Conservation (phyloP, 73 alveolate species). For the Paramecium pentaurelia region DNA sequence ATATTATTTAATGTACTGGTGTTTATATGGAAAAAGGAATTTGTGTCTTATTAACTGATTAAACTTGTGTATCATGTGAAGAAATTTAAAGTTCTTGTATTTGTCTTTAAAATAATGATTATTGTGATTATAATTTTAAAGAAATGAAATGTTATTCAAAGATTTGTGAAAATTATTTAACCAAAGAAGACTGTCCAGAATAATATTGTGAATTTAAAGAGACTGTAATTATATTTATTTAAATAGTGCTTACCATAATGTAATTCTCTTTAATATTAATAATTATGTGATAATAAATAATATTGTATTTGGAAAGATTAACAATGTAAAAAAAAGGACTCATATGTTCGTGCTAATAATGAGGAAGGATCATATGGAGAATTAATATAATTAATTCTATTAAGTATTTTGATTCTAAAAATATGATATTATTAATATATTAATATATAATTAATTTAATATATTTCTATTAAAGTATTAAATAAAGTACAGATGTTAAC, state of each 20-base stretch:
- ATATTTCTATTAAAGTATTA: too few relatives aligned
- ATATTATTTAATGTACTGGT: neutral
- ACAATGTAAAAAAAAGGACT: neutral
- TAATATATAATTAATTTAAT: too few relatives aligned
- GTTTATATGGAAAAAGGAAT: neutral
- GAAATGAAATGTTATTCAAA: neutral
- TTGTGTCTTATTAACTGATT: neutral
- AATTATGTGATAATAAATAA: neutral
- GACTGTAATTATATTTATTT: neutral
- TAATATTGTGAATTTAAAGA: neutral
- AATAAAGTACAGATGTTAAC: neutral
- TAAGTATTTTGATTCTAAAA: neutral
- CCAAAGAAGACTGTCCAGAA: neutral
- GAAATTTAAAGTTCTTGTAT: neutral
- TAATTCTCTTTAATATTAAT: neutral
- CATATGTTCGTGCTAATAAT: too few relatives aligned
- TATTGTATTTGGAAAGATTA: neutral
- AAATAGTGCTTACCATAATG: neutral
- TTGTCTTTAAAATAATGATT: neutral
- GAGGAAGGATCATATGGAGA: neutral
- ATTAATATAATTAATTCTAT: too few relatives aligned
- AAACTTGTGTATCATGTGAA: neutral
- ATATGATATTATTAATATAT: neutral
- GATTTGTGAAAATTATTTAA: neutral
- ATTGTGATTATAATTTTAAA: neutral